Evolutionary conservation across 179 eudicot genomes (phyloP).

Genomic region (Corrigiola litoralis): DNA sequence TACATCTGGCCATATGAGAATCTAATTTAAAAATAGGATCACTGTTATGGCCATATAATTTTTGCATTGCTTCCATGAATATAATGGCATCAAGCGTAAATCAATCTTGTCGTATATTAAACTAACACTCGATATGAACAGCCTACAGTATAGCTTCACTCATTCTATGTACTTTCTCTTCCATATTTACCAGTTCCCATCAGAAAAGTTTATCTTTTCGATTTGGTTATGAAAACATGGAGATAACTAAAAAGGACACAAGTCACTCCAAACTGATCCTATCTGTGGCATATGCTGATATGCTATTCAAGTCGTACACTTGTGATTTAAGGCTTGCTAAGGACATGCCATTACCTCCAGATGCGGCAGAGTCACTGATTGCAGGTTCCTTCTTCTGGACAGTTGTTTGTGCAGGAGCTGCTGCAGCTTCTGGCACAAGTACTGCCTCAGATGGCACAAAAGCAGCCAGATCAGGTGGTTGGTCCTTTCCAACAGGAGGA

Average conservation of each 20-base stretch:
- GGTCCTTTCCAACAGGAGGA: constrained; percentile 92
- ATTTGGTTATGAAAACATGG: background rate
- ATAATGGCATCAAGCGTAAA: too few species aligned
- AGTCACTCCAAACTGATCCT: background rate
- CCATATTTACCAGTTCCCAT: background rate
- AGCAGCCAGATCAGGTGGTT: constrained; percentile 91
- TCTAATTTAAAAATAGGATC: too few species aligned
- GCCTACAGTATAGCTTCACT: background rate
- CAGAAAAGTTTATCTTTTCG: background rate
- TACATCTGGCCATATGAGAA: too few species aligned
- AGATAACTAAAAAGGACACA: background rate
- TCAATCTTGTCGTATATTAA: too few species aligned
- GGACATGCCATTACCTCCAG: constrained; percentile 36
- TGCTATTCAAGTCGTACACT: background rate
- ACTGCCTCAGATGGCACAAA: constrained; percentile 74
- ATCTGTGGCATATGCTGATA: background rate
- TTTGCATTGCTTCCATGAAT: too few species aligned
- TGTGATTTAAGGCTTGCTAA: background rate
- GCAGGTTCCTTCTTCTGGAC: constrained; percentile 21
- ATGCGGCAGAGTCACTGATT: constrained; percentile 29
- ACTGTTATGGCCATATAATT: too few species aligned
- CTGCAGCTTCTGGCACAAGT: constrained; percentile 37
- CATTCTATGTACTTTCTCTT: background rate
- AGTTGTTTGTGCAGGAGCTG: constrained; percentile 32
- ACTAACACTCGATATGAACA: too few species aligned